Conservation (phyloP, 2,329 filamentous ascomycete species). For the Aphanoascus verrucosus region DNA sequence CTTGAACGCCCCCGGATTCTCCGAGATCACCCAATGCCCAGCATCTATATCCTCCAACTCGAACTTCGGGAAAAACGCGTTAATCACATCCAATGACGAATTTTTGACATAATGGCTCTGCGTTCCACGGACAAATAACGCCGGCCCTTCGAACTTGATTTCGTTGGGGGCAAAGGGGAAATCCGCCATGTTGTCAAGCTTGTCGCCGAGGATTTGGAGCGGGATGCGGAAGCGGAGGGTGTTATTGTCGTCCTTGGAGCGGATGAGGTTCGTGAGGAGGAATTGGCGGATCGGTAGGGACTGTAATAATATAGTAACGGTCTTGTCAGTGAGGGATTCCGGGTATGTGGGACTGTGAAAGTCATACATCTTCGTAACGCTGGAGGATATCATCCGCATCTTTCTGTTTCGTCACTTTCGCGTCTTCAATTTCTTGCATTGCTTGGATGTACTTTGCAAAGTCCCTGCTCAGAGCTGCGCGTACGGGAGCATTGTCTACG, state of each 20-base stretch:
- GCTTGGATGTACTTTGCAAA: slow-evolving; percentile 51
- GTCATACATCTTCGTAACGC: slow-evolving; percentile 56
- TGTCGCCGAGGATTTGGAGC: slow-evolving; percentile 55
- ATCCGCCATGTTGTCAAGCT: slow-evolving; percentile 67
- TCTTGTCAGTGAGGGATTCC: slow-evolving; percentile 11
- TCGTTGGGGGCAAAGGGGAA: slow-evolving; percentile 64
- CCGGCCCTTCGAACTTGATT: slow-evolving; percentile 59
- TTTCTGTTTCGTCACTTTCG: slow-evolving; percentile 54
- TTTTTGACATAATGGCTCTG: slow-evolving; percentile 24
- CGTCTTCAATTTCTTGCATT: slow-evolving; percentile 70
- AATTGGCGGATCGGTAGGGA: slow-evolving; percentile 76
- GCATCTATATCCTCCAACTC: slow-evolving; percentile 61
- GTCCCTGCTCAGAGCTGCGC: slow-evolving; percentile 57
- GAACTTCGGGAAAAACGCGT: slow-evolving; percentile 65
- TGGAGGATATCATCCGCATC: slow-evolving; percentile 73
- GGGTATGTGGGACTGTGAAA: slow-evolving; percentile 8
- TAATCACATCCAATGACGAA: slow-evolving; percentile 23
- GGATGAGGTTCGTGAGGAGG: slow-evolving; percentile 72
- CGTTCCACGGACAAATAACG: slow-evolving; percentile 53
- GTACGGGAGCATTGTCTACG: slow-evolving; percentile 79
- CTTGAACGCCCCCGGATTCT: slow-evolving; percentile 69
- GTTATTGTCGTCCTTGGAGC: slow-evolving; percentile 40
- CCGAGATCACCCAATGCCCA: slow-evolving; percentile 84
- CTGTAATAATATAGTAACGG: slow-evolving; percentile 25
- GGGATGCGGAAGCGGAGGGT: slow-evolving; percentile 69